Evolutionary conservation across 805 yeast species (phyloP).

Genomic region (Cephaloascus albidus): DNA sequence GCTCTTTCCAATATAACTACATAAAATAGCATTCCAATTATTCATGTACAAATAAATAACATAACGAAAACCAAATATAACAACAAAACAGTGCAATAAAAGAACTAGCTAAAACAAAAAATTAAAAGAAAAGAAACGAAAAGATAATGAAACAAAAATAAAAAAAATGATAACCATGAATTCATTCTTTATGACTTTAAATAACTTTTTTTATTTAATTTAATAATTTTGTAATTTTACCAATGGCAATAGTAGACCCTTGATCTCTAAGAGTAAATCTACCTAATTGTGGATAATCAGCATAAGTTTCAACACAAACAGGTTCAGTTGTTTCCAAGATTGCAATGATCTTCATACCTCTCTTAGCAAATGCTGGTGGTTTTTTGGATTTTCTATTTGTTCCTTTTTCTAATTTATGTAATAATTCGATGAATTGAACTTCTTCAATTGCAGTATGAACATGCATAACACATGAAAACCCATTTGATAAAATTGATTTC

Average conservation of each 20-base stretch:
- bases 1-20: too few species aligned
- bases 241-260: slow-evolving; percentile 97
- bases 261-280: slow-evolving; percentile 98
- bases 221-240: slow-evolving; percentile 87
- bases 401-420: slow-evolving; percentile 93
- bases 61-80: not conserved
- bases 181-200: too few species aligned
- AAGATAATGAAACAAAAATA: slow-evolving; percentile 1
- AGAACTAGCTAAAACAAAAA: not conserved
- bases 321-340: slow-evolving; percentile 78
- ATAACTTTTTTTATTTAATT: too few species aligned
- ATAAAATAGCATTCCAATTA: too few species aligned
- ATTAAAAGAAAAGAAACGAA: not conserved
- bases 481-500: slow-evolving; percentile 88
- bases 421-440: slow-evolving; percentile 68
- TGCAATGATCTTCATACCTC: slow-evolving; percentile 98
- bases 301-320: slow-evolving; percentile 88
- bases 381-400: slow-evolving; percentile 94
- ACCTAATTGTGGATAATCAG: slow-evolving; percentile 92
- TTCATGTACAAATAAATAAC: too few species aligned
- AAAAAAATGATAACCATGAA: too few species aligned
- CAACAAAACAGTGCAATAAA: not conserved
- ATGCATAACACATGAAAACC: slow-evolving; percentile 97
- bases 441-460: slow-evolving; percentile 98
- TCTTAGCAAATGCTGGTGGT: slow-evolving; percentile 97